A percentile compares a stretch with the other conserved stretches of the same genome.
Evolutionary conservation across 495 filamentous ascomycete species (phyloP).

Genomic region (Penicillium salamii): DNA sequence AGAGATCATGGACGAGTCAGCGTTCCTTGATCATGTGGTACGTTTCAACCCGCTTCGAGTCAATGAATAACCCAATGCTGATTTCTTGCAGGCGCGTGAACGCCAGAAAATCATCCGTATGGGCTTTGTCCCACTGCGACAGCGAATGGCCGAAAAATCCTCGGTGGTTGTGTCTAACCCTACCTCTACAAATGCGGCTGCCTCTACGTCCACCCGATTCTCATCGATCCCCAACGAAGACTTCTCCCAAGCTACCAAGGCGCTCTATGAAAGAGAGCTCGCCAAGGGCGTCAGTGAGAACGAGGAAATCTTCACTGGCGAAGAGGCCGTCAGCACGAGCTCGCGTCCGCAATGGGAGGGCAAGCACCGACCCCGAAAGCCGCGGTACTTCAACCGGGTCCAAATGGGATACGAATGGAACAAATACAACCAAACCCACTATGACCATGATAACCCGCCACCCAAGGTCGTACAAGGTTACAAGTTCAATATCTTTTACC

Average conservation of each 20-base stretch:
- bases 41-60: constrained; percentile 12
- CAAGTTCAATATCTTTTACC: constrained; percentile 99
- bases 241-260: constrained; percentile 87
- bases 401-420: constrained; percentile 99
- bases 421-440: constrained; percentile 99
- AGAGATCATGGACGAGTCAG: constrained; percentile 59
- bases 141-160: constrained; percentile 48
- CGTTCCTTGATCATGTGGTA: constrained; percentile 59
- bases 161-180: constrained; percentile 33
- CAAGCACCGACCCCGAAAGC: constrained; percentile 90
- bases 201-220: constrained; percentile 64
- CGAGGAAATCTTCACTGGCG: constrained; percentile 93
- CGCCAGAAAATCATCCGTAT: constrained; percentile 63
- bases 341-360: constrained; percentile 77
- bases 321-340: constrained; percentile 71
- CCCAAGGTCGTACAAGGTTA: constrained; percentile 98
- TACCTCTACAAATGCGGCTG: constrained; percentile 25
- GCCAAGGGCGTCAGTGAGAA: constrained; percentile 89
- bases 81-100: constrained; percentile 48
- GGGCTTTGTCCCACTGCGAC: constrained; percentile 65
- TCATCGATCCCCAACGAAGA: constrained; percentile 74
- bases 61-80: neutral
- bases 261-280: constrained; percentile 88
- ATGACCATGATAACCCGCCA: constrained; percentile 97
- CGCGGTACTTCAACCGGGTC: constrained; percentile 95